phyloP scores from a whole-genome alignment of 208 protist species.

The Leishmania mexicana region DNA sequence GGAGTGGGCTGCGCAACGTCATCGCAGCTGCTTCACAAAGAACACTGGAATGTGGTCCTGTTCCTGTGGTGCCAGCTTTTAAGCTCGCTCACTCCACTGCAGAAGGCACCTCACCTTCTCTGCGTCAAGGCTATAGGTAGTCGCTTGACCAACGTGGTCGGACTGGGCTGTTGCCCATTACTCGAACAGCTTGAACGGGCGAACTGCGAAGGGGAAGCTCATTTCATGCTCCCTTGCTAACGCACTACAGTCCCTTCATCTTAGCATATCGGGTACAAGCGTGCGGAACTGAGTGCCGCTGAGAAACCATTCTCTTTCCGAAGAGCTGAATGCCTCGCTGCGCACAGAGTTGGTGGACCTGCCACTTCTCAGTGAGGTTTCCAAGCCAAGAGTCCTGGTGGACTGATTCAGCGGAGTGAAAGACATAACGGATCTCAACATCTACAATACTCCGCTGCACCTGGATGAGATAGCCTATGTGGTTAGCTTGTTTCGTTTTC shows the following conservation, averaged over 20 bases:
- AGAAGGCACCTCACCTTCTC: background rate
- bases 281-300: background rate
- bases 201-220: background rate
- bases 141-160: background rate
- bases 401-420: background rate
- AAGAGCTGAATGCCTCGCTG: background rate
- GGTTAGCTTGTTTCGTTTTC: background rate
- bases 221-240: background rate
- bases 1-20: background rate
- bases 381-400: background rate
- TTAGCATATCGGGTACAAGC: background rate
- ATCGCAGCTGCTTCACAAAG: background rate
- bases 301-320: background rate
- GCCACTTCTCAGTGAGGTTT: background rate
- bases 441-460: background rate
- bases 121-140: background rate
- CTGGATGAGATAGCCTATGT: background rate
- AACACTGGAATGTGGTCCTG: background rate
- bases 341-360: background rate
- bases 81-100: background rate
- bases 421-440: background rate
- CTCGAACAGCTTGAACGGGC: background rate
- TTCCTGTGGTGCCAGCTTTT: background rate
- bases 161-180: background rate
- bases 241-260: background rate